Base-by-base conservation (phyloP, 768 basidiomycete genomes). In the Boletus pseudopeckii region DNA sequence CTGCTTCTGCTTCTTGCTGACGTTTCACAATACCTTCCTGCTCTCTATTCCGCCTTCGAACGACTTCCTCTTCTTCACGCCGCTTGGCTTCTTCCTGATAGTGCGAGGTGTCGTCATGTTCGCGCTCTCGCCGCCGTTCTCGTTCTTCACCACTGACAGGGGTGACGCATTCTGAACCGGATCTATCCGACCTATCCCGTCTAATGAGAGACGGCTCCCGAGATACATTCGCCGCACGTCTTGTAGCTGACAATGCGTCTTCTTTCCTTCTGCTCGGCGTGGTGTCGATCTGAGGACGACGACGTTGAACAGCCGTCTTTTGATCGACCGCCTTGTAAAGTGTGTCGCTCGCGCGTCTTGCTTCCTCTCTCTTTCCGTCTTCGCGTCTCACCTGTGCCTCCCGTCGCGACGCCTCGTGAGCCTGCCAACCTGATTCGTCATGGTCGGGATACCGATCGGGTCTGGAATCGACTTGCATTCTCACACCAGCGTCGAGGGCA, bases 1-100 rank as follows among this genome's bases (percentile, higher is more conserved):
- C 75, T 14, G 75, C 71, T 14, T 84, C 80, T 7, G 81, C 79
- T 61, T 86, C 85, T 45, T 78, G 79, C 62, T 86, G 86, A 46
- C 86, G 73, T 40, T 73, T 74, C 7, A 74, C 53, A 53, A 87
- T 83, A 0, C 77, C 83, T 10, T 82, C 81, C 51, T 84, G 80
- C 52, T 85, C 81, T 46, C 74, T 72, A 51, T 70, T 74, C 51
- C 78, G 71, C 59, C 76, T 76, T 54, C 75, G 71, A 54, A 73
- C 71, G 1, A 58, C 59, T 4, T 76, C 77, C 45, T 80, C 80
- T 54, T 80, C 77, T 56, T 80, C 77, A n/a, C 76, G 68, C 38
- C 66, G 68, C 52, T 75, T 71, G 59, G 72, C 67, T 45, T 75
- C 79, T 52, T 77, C 77, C 52, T 78, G 76, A 55, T 75, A 71